These are phyloP conservation scores for Lepidium sativum DNA, from an alignment of 345 rosid species.

Conservation along the genomic window DNA sequence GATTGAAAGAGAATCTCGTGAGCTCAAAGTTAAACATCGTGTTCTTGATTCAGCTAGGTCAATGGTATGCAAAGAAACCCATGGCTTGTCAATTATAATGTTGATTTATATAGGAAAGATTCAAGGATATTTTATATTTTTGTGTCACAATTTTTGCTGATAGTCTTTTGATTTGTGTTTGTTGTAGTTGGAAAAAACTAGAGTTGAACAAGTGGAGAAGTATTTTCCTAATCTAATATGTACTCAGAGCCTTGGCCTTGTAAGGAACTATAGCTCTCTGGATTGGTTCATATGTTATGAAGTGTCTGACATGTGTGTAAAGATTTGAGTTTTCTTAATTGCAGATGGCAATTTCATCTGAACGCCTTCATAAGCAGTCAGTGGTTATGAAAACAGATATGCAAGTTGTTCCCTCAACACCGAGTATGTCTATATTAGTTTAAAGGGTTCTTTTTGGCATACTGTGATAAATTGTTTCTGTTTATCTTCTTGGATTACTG, in stretches of 20 bases:
- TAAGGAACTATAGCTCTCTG: constrained; percentile 27
- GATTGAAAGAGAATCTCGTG: constrained; percentile 50
- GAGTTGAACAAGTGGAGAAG: constrained; percentile 66
- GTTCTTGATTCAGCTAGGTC: constrained; percentile 63
- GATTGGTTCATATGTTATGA: neutral
- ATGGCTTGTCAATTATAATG: neutral
- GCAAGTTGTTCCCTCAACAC: constrained; percentile 82
- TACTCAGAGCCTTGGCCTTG: constrained; percentile 76
- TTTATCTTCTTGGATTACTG: neutral
- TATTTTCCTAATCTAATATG: constrained; percentile 70
- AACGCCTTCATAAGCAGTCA: constrained; percentile 84
- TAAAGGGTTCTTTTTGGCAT: neutral
- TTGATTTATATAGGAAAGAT: neutral
- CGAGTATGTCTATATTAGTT: constrained; percentile 39
- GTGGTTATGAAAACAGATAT: constrained; percentile 78
- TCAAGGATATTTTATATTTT: neutral
- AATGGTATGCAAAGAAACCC: constrained; percentile 27
- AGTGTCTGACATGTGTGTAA: neutral
- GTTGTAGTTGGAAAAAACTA: constrained; percentile 58
- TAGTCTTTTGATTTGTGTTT: neutral
- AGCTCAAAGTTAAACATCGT: constrained; percentile 44
- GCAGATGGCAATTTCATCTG: constrained; percentile 89
- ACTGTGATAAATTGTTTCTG: neutral
- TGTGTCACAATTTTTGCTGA: neutral
- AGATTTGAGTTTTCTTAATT: constrained; percentile 6